A percentile compares a stretch with the other conserved stretches of the same genome.
phyloP scores from a whole-genome alignment of 768 basidiomycete species.

The Podaxis sp. region DNA sequence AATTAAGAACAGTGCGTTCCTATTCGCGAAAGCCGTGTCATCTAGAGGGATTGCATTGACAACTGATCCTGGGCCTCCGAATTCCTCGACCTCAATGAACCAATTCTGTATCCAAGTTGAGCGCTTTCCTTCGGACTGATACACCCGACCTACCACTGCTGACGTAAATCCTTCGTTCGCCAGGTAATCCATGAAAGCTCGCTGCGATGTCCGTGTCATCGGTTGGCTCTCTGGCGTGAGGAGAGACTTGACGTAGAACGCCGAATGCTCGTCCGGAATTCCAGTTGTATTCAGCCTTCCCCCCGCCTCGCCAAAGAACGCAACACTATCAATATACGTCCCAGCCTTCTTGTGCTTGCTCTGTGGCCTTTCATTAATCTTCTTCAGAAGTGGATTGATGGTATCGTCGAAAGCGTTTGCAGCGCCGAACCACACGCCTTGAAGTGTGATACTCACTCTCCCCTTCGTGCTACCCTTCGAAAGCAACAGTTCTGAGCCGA shows the following conservation, averaged over 20 bases:
- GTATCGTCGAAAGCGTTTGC: constrained; percentile 25
- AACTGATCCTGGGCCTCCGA: constrained; percentile 43
- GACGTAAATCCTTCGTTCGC: constrained; percentile 11
- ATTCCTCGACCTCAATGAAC: constrained; percentile 39
- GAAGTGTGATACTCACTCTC: constrained; percentile 28
- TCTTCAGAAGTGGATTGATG: constrained; percentile 31
- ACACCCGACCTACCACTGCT: not conserved
- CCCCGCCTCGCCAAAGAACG: constrained; percentile 8
- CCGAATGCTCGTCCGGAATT: constrained; percentile 9
- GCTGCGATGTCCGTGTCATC: constrained; percentile 10
- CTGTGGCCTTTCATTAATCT: constrained; percentile 16
- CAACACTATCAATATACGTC: constrained; percentile 12
- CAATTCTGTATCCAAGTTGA: constrained; percentile 16
- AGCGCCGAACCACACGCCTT: constrained; percentile 37
- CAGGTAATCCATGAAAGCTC: constrained; percentile 10
- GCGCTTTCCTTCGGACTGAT: not conserved
- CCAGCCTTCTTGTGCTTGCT: not conserved
- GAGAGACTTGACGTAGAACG: constrained; percentile 20
- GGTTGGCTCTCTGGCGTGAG: constrained; percentile 16
- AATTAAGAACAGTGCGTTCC: constrained; percentile 42
- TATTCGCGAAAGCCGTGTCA: constrained; percentile 44
- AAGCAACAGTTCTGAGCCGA: constrained; percentile 34
- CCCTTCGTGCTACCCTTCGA: constrained; percentile 26
- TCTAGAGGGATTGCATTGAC: constrained; percentile 39
- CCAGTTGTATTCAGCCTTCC: constrained; percentile 16